These are phyloP conservation scores for Aspergillus fischeri DNA, from an alignment of 2,329 filamentous ascomycete species.

Conservation along the genomic window DNA sequence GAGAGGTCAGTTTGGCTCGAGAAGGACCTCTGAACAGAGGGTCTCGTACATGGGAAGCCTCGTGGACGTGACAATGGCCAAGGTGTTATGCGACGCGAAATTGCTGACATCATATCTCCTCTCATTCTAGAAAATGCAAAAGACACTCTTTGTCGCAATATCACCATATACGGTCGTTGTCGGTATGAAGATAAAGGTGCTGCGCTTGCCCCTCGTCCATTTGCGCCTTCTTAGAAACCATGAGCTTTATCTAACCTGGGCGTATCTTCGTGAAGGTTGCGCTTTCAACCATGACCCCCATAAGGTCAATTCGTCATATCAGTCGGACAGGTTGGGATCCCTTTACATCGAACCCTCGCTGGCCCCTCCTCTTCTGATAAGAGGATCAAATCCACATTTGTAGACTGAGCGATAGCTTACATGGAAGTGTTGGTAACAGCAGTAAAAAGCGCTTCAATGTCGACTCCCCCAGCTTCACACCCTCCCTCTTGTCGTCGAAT, in stretches of 20 bases:
- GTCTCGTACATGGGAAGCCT: neutral
- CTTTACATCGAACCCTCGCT: constrained; percentile 3
- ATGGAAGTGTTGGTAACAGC: constrained; percentile 8
- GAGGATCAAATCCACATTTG: neutral
- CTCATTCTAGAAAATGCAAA: constrained; percentile 63
- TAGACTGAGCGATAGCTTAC: constrained; percentile 16
- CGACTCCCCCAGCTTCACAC: constrained; percentile 93
- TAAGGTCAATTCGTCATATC: constrained; percentile 49
- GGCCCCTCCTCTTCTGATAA: neutral
- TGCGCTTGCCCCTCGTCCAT: constrained; percentile 5
- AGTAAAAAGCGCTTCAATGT: constrained; percentile 78
- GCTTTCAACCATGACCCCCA: constrained; percentile 82
- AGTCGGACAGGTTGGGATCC: constrained; percentile 36
- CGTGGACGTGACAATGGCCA: neutral
- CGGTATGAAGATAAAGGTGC: constrained; percentile 80
- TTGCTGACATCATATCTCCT: constrained; percentile 7
- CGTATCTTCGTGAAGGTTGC: constrained; percentile 51
- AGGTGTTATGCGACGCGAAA: constrained; percentile 1
- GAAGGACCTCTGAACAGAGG: neutral
- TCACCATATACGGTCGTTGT: constrained; percentile 89
- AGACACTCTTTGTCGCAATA: constrained; percentile 87
- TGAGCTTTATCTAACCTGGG: constrained; percentile 16
- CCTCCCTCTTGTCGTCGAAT: constrained; percentile 45
- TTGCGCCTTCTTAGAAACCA: neutral
- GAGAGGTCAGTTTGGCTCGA: constrained; percentile 38